Percentiles rank a stretch among this genome's conserved stretches.
These are phyloP conservation scores for Solanum bukasovii DNA, from an alignment of 257 asterid genomes.

Conservation along the genomic window DNA sequence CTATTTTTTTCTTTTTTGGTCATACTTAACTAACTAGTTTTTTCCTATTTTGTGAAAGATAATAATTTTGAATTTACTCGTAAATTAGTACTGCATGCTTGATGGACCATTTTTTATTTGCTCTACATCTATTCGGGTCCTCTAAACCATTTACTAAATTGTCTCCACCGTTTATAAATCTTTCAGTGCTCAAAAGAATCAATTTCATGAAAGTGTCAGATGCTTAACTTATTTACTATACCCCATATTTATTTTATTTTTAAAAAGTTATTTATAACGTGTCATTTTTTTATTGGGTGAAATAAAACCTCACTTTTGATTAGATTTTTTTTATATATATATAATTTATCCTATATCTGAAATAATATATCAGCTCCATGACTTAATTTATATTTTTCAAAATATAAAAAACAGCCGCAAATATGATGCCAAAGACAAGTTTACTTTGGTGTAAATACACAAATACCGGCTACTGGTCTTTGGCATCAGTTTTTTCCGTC, in stretches of 20 bases:
- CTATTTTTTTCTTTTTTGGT: too few species aligned
- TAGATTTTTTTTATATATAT: too few species aligned
- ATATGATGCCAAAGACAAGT: neutral
- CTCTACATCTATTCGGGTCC: neutral
- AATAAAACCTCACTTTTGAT: neutral
- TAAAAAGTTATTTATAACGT: neutral
- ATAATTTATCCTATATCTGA: neutral
- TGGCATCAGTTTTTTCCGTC: neutral
- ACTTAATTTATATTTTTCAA: too few species aligned
- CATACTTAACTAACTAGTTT: neutral
- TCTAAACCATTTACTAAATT: neutral
- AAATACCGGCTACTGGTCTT: neutral
- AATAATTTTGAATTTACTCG: neutral
- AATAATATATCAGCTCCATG: neutral
- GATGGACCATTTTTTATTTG: neutral
- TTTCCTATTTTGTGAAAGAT: neutral
- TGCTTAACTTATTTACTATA: neutral
- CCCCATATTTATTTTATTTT: neutral
- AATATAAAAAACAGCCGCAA: neutral
- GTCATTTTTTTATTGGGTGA: too few species aligned
- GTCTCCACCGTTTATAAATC: neutral
- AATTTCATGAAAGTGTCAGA: neutral
- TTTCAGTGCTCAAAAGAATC: too few species aligned
- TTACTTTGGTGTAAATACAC: neutral
- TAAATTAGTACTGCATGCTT: neutral